Conservation (phyloP, 768 basidiomycete species). For the Wakefieldia striispora region DNA sequence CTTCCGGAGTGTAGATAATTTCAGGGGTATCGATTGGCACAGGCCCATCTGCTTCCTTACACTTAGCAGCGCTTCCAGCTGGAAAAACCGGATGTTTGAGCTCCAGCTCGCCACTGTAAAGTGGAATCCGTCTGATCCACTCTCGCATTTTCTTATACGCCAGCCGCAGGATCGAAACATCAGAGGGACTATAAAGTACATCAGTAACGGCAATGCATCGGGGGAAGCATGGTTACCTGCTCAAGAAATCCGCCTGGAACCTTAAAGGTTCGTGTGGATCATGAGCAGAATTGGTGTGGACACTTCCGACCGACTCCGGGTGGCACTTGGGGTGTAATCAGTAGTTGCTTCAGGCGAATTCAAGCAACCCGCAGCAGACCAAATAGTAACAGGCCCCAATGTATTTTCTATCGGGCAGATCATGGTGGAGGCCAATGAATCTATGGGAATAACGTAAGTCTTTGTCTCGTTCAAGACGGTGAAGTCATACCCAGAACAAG, state of each 20-base stretch:
- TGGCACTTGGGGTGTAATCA: slow-evolving; percentile 30
- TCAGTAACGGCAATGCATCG: background rate
- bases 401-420: slow-evolving; percentile 13
- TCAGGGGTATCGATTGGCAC: slow-evolving; percentile 26
- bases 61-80: slow-evolving; percentile 27
- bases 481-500: slow-evolving; percentile 37
- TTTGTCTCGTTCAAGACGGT: background rate
- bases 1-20: slow-evolving; percentile 33
- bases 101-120: slow-evolving; percentile 35
- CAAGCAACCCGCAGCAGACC: slow-evolving; percentile 16
- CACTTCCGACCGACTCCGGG: slow-evolving; percentile 44
- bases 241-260: slow-evolving; percentile 48
- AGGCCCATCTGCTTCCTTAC: slow-evolving; percentile 16
- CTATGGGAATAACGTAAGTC: slow-evolving; percentile 1
- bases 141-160: slow-evolving; percentile 29
- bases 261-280: slow-evolving; percentile 38
- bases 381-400: slow-evolving; percentile 26
- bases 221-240: slow-evolving; percentile 34
- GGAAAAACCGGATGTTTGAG: slow-evolving; percentile 15
- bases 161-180: slow-evolving; percentile 26
- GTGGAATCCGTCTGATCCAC: slow-evolving; percentile 39
- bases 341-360: background rate
- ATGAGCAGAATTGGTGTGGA: slow-evolving; percentile 45
- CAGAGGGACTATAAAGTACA: slow-evolving; percentile 16
- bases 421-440: slow-evolving; percentile 8